Percentiles rank a stretch among this genome's conserved stretches.
phyloP scores from a whole-genome alignment of 2,329 filamentous ascomycete genomes.

The Aspergillus cejpii region DNA sequence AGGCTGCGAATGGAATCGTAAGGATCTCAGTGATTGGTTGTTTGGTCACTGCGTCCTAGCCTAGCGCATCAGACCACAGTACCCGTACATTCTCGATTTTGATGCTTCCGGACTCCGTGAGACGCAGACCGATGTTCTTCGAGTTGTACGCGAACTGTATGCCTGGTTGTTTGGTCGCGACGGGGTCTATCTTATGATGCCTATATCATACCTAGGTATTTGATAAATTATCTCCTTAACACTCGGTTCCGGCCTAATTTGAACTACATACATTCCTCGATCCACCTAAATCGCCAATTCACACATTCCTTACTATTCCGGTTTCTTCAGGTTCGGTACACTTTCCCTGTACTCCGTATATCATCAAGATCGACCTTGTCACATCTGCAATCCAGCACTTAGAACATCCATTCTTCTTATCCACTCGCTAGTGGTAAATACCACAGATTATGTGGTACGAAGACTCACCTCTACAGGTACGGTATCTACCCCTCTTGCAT shows the following conservation, averaged over 20 bases:
- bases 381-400: too few species aligned
- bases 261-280: neutral
- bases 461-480: too few species aligned
- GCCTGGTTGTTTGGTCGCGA: conserved; percentile 52
- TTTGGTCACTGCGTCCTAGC: conserved; percentile 51
- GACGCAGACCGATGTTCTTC: conserved; percentile 57
- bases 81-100: conserved; percentile 53
- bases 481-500: too few species aligned
- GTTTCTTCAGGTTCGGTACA: too few species aligned
- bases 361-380: too few species aligned
- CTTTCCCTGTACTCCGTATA: too few species aligned
- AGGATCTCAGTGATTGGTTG: conserved; percentile 47
- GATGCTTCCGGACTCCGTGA: conserved; percentile 59
- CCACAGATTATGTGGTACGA: too few species aligned
- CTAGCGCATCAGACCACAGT: conserved; percentile 56
- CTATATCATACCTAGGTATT: neutral
- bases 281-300: neutral
- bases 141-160: conserved; percentile 53
- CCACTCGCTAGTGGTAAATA: too few species aligned
- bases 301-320: neutral
- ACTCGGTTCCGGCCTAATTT: neutral
- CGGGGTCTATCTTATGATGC: too few species aligned
- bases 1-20: conserved; percentile 48
- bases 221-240: neutral
- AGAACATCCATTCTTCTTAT: too few species aligned